phyloP scores from a whole-genome alignment of 768 basidiomycete species.

The Nidula microcarpa region DNA sequence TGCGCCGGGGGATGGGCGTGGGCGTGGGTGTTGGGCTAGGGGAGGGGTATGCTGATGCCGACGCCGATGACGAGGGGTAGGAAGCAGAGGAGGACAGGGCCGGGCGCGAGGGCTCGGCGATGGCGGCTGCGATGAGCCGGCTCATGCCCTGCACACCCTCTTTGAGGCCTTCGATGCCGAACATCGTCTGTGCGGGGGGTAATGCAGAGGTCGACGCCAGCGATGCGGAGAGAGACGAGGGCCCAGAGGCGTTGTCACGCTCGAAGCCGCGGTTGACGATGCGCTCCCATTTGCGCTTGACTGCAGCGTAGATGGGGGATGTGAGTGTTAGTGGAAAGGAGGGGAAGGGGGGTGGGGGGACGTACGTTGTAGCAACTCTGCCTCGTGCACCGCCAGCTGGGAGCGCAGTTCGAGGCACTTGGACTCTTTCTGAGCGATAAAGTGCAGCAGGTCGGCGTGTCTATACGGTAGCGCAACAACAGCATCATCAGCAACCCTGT shows the following conservation, averaged over 20 bases:
- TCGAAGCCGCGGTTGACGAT: slow-evolving; percentile 68
- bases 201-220: neutral
- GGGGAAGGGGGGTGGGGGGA: slow-evolving; percentile 3
- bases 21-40: no score
- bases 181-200: neutral
- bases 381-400: slow-evolving; percentile 69
- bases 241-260: slow-evolving; percentile 1
- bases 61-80: neutral
- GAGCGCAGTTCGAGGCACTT: slow-evolving; percentile 79
- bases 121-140: slow-evolving; percentile 47
- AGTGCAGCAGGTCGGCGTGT: slow-evolving; percentile 76
- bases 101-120: slow-evolving; percentile 2
- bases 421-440: slow-evolving; percentile 85
- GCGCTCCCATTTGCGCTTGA: slow-evolving; percentile 83
- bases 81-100: neutral
- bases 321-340: neutral
- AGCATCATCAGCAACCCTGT: no score
- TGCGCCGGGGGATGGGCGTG: no score
- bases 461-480: slow-evolving; percentile 28
- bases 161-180: slow-evolving; percentile 49
- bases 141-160: slow-evolving; percentile 61
- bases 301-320: slow-evolving; percentile 19
- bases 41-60: neutral
- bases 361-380: slow-evolving; percentile 64
- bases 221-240: slow-evolving; percentile 10